Conservation (phyloP, 2,329 filamentous ascomycete genomes). For the Xylariaceae sp. region DNA sequence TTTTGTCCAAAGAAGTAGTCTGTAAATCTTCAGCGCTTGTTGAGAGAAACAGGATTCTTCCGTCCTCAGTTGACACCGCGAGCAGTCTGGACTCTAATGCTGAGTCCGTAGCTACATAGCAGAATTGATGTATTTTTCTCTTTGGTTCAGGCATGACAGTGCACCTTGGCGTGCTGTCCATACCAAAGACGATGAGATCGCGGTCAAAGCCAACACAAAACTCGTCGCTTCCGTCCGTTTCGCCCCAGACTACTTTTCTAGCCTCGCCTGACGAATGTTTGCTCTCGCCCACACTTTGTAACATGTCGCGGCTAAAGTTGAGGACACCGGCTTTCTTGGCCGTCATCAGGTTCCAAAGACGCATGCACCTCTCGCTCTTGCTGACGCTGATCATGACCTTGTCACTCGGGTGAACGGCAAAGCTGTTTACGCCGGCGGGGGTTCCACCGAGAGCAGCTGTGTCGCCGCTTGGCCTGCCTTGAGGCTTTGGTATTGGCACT, state of each 20-base stretch:
- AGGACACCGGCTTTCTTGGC: slow-evolving; percentile 93
- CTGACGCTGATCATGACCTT: slow-evolving; percentile 94
- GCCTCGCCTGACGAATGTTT: slow-evolving; percentile 79
- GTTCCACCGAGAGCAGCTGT: slow-evolving; percentile 77
- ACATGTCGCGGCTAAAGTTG: slow-evolving; percentile 71
- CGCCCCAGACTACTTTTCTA: slow-evolving; percentile 75
- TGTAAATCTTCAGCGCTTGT: slow-evolving; percentile 52
- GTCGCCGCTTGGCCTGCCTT: slow-evolving; percentile 81
- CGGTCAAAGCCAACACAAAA: slow-evolving; percentile 88
- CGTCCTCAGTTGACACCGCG: slow-evolving; percentile 84
- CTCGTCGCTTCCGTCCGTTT: slow-evolving; percentile 65
- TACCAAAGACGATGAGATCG: slow-evolving; percentile 78
- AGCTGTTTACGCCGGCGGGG: slow-evolving; percentile 88
- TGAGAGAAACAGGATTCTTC: slow-evolving; percentile 77
- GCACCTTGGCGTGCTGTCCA: slow-evolving; percentile 79
- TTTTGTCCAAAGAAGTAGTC: slow-evolving; percentile 33
- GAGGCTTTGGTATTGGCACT: slow-evolving; percentile 75
- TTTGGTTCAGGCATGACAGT: slow-evolving; percentile 62
- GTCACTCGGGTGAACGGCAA: slow-evolving; percentile 92
- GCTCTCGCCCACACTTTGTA: slow-evolving; percentile 72
- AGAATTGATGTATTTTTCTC: slow-evolving; percentile 80
- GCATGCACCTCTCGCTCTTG: slow-evolving; percentile 84
- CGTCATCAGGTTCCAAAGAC: slow-evolving; percentile 94
- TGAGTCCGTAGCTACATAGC: slow-evolving; percentile 59
- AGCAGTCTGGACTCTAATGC: slow-evolving; percentile 54